phyloP scores from a whole-genome alignment of 2,329 filamentous ascomycete genomes.

The Nigrospora osmanthi region DNA sequence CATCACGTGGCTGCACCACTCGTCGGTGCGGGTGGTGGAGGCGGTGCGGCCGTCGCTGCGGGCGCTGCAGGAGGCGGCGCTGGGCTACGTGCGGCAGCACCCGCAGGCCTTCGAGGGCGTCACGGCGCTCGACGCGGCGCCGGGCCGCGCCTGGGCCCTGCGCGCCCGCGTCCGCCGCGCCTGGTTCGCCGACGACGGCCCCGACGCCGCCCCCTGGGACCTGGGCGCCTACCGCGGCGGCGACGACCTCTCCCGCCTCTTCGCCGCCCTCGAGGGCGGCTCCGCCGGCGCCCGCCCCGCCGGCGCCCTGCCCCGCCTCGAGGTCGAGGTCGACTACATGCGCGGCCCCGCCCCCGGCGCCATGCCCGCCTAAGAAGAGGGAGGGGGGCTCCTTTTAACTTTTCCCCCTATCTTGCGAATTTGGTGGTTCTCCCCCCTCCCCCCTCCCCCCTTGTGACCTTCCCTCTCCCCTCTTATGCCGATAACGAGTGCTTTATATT shows the following conservation, averaged over 20 bases:
- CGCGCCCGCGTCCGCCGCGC: conserved; percentile 13
- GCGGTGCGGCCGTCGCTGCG: conserved; percentile 12
- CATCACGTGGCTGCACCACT: conserved; percentile 17
- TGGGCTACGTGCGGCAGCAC: conserved; percentile 13
- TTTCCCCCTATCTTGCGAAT: too few relatives aligned
- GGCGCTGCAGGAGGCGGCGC: conserved; percentile 15
- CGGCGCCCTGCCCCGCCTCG: conserved; percentile 16
- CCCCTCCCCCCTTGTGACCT: too few relatives aligned
- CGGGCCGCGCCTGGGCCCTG: conserved; percentile 4
- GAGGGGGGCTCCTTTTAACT: too few relatives aligned
- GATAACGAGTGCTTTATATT: too few relatives aligned
- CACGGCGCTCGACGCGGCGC: conserved; percentile 1
- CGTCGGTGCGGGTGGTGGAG: conserved; percentile 16
- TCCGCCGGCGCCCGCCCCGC: neutral
- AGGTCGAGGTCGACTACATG: conserved; percentile 16
- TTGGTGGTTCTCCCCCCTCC: too few relatives aligned
- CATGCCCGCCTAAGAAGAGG: too few relatives aligned
- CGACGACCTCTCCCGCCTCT: conserved; percentile 18
- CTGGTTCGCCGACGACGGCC: conserved; percentile 10
- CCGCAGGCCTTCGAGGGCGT: conserved; percentile 6
- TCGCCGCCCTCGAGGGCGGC: conserved; percentile 7
- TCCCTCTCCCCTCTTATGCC: too few relatives aligned
- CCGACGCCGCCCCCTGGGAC: conserved; percentile 13
- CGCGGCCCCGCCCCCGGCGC: neutral
- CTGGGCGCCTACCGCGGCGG: conserved; percentile 17